A percentile compares a stretch with the other conserved stretches of the same genome.
phyloP scores from a whole-genome alignment of 2,329 filamentous ascomycete species.

The Sporothrix pseudoabietina region DNA sequence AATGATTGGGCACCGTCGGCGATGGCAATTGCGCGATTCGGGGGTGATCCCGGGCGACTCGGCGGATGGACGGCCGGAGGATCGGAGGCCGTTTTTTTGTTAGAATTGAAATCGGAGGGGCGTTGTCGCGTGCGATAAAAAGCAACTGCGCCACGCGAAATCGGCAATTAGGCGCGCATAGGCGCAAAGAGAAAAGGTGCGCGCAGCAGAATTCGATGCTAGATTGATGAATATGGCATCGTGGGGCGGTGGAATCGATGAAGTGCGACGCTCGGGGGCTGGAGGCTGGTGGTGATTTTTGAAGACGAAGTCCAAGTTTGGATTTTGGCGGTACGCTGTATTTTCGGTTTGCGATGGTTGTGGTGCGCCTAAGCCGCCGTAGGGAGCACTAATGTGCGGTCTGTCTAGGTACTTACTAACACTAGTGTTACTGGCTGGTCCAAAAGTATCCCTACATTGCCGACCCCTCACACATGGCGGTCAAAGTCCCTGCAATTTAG shows the following conservation, averaged over 20 bases:
- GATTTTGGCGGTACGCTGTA: conserved; percentile 16
- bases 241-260: conserved; percentile 40
- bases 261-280: conserved; percentile 7
- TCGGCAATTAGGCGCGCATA: conserved; percentile 49
- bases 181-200: conserved; percentile 43
- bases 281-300: conserved; percentile 26
- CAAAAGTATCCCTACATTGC: background rate
- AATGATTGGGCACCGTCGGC: background rate
- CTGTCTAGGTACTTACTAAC: background rate
- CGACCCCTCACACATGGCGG: conserved; percentile 9
- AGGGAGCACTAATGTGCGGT: background rate
- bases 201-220: conserved; percentile 48
- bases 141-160: conserved; percentile 51
- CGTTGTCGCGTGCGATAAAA: conserved; percentile 51
- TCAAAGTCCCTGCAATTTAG: background rate
- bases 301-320: conserved; percentile 23
- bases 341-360: conserved; percentile 19
- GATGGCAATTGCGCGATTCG: conserved; percentile 20
- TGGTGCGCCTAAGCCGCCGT: conserved; percentile 20
- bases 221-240: conserved; percentile 51
- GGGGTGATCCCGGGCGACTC: conserved; percentile 37
- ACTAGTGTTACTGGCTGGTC: background rate
- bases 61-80: conserved; percentile 21
- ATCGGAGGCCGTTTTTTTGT: background rate
- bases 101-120: background rate